Conservation (phyloP, 2,329 filamentous ascomycete genomes). For the Juglanconis sp. region DNA sequence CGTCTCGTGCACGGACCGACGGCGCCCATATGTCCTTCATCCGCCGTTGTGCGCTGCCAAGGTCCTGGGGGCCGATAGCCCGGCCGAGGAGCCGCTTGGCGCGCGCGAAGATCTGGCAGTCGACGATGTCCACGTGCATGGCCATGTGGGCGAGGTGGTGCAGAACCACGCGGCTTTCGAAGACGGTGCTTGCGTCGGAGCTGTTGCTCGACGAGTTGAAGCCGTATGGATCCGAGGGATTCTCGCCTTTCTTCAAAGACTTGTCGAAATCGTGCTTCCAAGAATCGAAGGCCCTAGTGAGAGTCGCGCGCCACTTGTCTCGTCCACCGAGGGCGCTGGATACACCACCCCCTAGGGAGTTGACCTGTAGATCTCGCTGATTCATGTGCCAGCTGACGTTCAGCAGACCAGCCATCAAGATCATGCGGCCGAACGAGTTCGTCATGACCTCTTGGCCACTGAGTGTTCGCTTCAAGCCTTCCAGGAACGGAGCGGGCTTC, state of each 20-base stretch:
- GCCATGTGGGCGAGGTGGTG: slow-evolving; percentile 97
- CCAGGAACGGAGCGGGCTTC: slow-evolving; percentile 82
- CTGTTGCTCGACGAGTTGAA: slow-evolving; percentile 54
- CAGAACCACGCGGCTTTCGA: slow-evolving; percentile 83
- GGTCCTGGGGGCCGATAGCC: slow-evolving; percentile 77
- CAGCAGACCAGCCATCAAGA: slow-evolving; percentile 88
- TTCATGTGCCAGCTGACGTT: slow-evolving; percentile 98
- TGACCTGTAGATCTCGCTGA: slow-evolving; percentile 89
- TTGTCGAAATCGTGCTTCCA: slow-evolving; percentile 94
- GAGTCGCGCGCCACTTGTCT: slow-evolving; percentile 83
- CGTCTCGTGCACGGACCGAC: slow-evolving; percentile 82
- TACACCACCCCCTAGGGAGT: slow-evolving; percentile 71
- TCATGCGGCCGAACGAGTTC: slow-evolving; percentile 88
- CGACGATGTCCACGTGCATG: slow-evolving; percentile 96
- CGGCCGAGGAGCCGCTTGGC: slow-evolving; percentile 82
- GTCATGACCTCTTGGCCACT: slow-evolving; percentile 83
- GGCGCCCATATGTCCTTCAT: slow-evolving; percentile 91
- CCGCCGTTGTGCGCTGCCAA: slow-evolving; percentile 72
- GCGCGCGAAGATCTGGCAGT: slow-evolving; percentile 92
- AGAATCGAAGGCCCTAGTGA: slow-evolving; percentile 85
- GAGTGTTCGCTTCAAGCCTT: slow-evolving; percentile 84
- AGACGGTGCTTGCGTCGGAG: slow-evolving; percentile 63
- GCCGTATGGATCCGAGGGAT: slow-evolving; percentile 50
- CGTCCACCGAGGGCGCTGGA: slow-evolving; percentile 77
- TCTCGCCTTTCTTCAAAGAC: slow-evolving; percentile 62